Conservation (phyloP, 768 basidiomycete genomes). For the Macrolepiota albuminosa region DNA sequence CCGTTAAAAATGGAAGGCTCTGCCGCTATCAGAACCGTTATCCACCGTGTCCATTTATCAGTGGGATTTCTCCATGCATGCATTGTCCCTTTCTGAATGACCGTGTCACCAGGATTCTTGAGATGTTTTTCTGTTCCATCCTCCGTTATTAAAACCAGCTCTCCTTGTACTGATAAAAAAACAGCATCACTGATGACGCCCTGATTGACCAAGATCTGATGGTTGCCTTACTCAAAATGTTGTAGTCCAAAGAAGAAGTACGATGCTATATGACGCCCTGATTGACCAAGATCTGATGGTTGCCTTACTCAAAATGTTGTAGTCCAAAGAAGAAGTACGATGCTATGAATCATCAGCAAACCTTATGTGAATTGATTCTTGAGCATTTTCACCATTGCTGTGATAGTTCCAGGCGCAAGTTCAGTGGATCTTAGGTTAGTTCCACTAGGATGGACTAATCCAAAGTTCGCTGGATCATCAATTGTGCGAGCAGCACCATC, state of each 20-base stretch:
- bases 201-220: neutral
- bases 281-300: neutral
- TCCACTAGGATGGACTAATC: conserved; percentile 39
- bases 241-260: conserved; percentile 14
- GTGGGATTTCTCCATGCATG: conserved; percentile 63
- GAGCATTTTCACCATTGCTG: conserved; percentile 37
- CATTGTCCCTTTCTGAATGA: conserved; percentile 54
- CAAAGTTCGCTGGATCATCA: conserved; percentile 33
- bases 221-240: conserved; percentile 43
- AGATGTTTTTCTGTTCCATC: conserved; percentile 50
- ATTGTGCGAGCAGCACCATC: conserved; percentile 44
- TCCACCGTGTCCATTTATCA: conserved; percentile 45
- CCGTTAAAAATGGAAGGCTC: conserved; percentile 47
- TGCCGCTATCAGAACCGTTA: conserved; percentile 48
- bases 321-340: conserved; percentile 55
- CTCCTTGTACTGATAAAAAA: conserved; percentile 42
- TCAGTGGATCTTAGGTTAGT: conserved; percentile 50
- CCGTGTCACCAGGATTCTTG: conserved; percentile 50
- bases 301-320: conserved; percentile 52
- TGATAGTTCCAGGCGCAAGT: conserved; percentile 44
- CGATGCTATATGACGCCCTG: neutral
- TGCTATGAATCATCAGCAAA: conserved; percentile 22
- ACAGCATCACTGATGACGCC: neutral
- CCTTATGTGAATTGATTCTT: neutral
- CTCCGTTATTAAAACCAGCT: conserved; percentile 50